phyloP scores from a whole-genome alignment of 2,329 filamentous ascomycete species.

The Aspergillus fumigatiaffinis region DNA sequence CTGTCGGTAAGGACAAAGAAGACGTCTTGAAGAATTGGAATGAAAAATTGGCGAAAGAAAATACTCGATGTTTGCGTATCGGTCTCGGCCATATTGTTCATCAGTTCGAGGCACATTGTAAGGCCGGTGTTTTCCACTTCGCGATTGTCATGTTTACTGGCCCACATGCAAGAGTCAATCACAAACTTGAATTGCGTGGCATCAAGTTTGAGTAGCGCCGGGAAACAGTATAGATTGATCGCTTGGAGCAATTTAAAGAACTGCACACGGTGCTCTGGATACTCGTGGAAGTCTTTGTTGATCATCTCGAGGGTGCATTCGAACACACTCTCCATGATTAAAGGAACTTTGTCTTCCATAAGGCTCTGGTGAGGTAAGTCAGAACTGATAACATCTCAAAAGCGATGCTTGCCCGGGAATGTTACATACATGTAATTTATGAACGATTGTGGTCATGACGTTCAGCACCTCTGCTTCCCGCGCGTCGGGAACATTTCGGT shows the following conservation, averaged over 20 bases:
- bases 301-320: conserved; percentile 99
- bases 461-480: conserved; percentile 95
- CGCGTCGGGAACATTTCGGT: conserved; percentile 91
- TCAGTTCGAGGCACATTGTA: conserved; percentile 96
- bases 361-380: conserved; percentile 57
- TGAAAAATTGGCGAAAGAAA: conserved; percentile 98
- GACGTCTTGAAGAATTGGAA: conserved; percentile 91
- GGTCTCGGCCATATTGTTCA: conserved; percentile 94
- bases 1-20: conserved; percentile 97
- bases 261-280: conserved; percentile 97
- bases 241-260: conserved; percentile 96
- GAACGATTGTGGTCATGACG: conserved; percentile 96
- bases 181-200: conserved; percentile 98
- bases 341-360: conserved; percentile 97
- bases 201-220: conserved; percentile 86
- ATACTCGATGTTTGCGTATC: conserved; percentile 81
- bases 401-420: neutral
- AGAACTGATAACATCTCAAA: conserved; percentile 29
- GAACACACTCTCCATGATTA: conserved; percentile 98
- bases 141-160: conserved; percentile 99
- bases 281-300: conserved; percentile 99
- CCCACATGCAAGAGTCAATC: conserved; percentile 99
- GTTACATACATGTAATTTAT: conserved; percentile 82
- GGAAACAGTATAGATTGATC: conserved; percentile 97
- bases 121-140: conserved; percentile 94